These are phyloP conservation scores for Vitis hybrid DNA, from an alignment of 177 flowering plant species.

Conservation along the genomic window DNA sequence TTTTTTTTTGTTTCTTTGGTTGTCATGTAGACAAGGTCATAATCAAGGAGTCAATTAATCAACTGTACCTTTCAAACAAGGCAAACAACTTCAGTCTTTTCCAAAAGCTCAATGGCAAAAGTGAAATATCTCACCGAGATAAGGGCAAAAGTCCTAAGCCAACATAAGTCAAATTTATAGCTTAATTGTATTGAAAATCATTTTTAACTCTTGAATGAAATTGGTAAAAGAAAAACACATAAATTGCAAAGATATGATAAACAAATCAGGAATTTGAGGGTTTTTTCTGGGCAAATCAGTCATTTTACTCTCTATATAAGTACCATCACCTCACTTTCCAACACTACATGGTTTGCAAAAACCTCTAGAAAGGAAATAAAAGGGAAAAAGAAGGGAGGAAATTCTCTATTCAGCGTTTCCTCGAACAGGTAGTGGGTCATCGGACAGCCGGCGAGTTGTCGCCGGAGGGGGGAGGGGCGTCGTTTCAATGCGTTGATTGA, in stretches of 20 bases:
- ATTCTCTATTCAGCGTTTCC: constrained; percentile 23
- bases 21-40: neutral
- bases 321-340: constrained; percentile 42
- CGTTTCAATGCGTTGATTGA: neutral
- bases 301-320: constrained; percentile 21
- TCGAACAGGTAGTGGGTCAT: constrained; percentile 21
- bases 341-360: constrained; percentile 11
- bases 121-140: neutral
- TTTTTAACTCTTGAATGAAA: neutral
- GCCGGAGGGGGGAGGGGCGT: neutral
- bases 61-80: constrained; percentile 5
- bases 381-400: too few species aligned
- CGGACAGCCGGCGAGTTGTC: neutral
- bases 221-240: neutral
- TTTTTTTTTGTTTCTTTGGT: too few species aligned
- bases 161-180: neutral
- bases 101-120: neutral
- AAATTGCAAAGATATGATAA: neutral
- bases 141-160: neutral
- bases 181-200: neutral
- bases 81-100: neutral
- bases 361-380: neutral
- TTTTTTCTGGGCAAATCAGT: constrained; percentile 39
- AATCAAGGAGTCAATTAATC: constrained; percentile 7
- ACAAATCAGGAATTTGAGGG: constrained; percentile 33